phyloP scores from a whole-genome alignment of 75 land plant species.

The Cryptomeria japonica region DNA sequence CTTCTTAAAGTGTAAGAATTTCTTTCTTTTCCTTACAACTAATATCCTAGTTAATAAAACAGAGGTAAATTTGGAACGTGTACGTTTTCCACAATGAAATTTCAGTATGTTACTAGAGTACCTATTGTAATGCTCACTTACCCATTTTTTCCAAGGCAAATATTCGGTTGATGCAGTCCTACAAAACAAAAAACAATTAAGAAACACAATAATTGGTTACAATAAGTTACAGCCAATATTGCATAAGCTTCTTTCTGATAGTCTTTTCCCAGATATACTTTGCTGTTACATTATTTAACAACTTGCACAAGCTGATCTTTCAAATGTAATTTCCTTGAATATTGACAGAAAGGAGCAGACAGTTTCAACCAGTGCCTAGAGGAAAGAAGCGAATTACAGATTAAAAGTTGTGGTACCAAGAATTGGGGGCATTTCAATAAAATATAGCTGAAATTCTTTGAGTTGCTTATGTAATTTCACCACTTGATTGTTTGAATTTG shows the following conservation, averaged over 20 bases:
- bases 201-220: background rate
- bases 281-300: background rate
- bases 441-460: background rate
- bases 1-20: background rate
- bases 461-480: background rate
- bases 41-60: background rate
- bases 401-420: too few species aligned
- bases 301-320: background rate
- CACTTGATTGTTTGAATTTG: background rate
- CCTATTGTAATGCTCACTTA: conserved; percentile 16
- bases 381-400: too few species aligned
- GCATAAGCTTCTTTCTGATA: background rate
- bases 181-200: conserved; percentile 27
- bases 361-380: too few species aligned
- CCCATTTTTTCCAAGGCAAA: conserved; percentile 83
- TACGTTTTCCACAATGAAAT: background rate
- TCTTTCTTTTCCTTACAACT: background rate
- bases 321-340: background rate
- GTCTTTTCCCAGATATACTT: background rate
- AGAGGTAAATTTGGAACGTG: background rate
- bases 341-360: background rate
- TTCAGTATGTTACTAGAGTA: background rate
- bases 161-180: conserved; percentile 94
- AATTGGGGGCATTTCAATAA: background rate
- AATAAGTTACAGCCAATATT: background rate